Percentiles rank a stretch among this genome's conserved stretches.
Evolutionary conservation across 495 filamentous ascomycete species (phyloP).

Genomic region (Viridothelium virens): DNA sequence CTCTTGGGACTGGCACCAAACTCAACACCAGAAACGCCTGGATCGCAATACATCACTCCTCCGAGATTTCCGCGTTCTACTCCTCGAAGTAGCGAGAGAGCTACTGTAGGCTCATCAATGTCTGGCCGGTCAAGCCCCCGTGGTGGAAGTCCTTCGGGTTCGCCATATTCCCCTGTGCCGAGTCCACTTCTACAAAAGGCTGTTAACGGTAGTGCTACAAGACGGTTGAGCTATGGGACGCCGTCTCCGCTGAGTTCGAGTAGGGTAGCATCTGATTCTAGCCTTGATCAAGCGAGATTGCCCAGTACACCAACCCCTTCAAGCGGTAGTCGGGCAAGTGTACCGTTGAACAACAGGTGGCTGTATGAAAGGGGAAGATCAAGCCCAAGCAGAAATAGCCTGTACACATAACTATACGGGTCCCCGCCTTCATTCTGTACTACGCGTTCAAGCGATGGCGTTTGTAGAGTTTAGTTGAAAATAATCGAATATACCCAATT

Average conservation of each 20-base stretch:
- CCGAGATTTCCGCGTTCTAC: conserved; percentile 77
- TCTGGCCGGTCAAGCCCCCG: conserved; percentile 41
- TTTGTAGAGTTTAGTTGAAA: neutral
- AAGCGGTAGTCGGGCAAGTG: conserved; percentile 54
- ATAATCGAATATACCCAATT: conserved; percentile 1
- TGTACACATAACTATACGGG: neutral
- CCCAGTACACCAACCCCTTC: conserved; percentile 58
- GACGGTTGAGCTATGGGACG: conserved; percentile 55
- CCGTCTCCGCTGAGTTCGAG: conserved; percentile 48
- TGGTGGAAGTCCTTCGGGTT: conserved; percentile 37
- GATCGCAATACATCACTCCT: conserved; percentile 66
- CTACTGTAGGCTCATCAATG: conserved; percentile 45
- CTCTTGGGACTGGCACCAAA: conserved; percentile 75
- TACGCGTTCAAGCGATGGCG: conserved; percentile 6
- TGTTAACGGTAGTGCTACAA: conserved; percentile 44
- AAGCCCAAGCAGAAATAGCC: conserved; percentile 35
- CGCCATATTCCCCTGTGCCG: conserved; percentile 43
- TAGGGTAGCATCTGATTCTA: conserved; percentile 40
- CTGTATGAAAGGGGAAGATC: conserved; percentile 69
- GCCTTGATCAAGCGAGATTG: conserved; percentile 33
- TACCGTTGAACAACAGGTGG: conserved; percentile 83
- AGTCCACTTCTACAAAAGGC: conserved; percentile 69
- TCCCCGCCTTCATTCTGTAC: neutral
- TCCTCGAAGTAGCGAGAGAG: conserved; percentile 45
- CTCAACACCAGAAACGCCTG: conserved; percentile 55